Evolutionary conservation across 805 yeast species (phyloP), one percentile per base, ranked within the genome.

Genomic region (Brettanomyces bruxellensis): DNA sequence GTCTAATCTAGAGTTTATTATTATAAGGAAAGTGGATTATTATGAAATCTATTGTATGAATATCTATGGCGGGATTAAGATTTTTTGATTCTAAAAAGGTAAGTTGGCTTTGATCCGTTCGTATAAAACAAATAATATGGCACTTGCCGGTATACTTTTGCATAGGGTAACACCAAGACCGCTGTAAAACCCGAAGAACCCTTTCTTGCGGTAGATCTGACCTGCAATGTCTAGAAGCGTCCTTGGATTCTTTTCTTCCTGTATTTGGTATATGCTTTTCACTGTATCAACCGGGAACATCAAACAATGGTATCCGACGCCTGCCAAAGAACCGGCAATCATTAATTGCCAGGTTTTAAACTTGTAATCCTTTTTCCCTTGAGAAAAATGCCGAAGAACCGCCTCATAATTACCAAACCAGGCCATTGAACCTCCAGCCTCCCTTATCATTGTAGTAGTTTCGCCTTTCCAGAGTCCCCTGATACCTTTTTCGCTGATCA

Each of bases 371-470:
- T 45, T 49, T 41, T 48, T 55, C 44, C 48, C 45, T 30, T 55
- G 39, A 38, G 59, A 46, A 51, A 77, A 66, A n/a, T 57, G 52
- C 1, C 55, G 55, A 22, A 68, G 61, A 6, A 75, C 66, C 40
- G 72, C 65, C 59, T 89, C 96, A 61, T 89, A 89, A 14, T 93
- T 78, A 0, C 95, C 91, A 67, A 90, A 90, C 97, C 97, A 90
- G 2, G 91, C 81, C 4, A 95, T 86, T 2, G 96, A 86, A 6
- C 97, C 97, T 28, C 89, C 83, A 36, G 86, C 74, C 60, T 90
- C 98, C 55, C 97, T 74, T 2, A 86, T 51, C 42, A 87, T 65
- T 0, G 98, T 90, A 22, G 93, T 81, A 0, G 80, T 68, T 53
- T 89, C 89, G 2, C 98, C 98, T 51, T 77, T 77, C 95, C 96